Conservation (phyloP, 768 basidiomycete genomes). For the Leccinum imitatum region DNA sequence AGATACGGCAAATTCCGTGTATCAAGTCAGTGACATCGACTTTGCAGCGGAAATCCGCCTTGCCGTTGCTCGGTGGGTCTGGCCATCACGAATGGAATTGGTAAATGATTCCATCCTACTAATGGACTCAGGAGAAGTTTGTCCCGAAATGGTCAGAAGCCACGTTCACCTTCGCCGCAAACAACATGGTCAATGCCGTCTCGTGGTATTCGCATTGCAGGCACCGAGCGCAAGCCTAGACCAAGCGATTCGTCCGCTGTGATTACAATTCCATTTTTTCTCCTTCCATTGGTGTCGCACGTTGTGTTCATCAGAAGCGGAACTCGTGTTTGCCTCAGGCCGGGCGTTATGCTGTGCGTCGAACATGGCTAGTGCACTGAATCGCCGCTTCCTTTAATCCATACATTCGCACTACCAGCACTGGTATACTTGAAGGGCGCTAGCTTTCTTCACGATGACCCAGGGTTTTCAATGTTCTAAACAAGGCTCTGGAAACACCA, state of each 20-base stretch:
- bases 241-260: neutral
- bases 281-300: constrained; percentile 6
- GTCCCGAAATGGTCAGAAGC: neutral
- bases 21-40: no score
- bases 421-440: neutral
- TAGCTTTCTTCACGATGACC: constrained; percentile 2
- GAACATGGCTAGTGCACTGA: neutral
- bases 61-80: no score
- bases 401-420: neutral
- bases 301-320: constrained; percentile 6
- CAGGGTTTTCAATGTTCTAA: constrained; percentile 9
- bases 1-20: neutral
- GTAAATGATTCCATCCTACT: no score
- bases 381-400: neutral
- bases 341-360: neutral
- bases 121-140: neutral
- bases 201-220: constrained; percentile 6
- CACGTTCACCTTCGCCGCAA: neutral
- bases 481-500: neutral
- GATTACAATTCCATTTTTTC: neutral
- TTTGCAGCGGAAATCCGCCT: no score
- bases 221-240: neutral
- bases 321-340: constrained; percentile 14
- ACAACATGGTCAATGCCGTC: no score
- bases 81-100: no score